A percentile compares a stretch with the other conserved stretches of the same genome.
These are phyloP conservation scores for Sugiyamaella paludigena DNA, from an alignment of 1,139 yeast genomes.

Conservation along the genomic window DNA sequence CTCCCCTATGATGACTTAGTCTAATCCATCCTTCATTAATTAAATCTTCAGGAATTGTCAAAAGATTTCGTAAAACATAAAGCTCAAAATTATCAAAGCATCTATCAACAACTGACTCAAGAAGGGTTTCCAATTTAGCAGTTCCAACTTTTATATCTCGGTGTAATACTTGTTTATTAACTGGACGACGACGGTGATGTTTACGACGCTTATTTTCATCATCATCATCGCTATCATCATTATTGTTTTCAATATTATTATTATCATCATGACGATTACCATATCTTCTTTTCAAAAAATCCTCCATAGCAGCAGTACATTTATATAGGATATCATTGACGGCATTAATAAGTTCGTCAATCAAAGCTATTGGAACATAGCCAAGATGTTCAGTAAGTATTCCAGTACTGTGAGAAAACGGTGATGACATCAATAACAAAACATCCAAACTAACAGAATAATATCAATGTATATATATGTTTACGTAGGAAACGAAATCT, in stretches of 20 bases:
- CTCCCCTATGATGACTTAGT: slow-evolving; percentile 63
- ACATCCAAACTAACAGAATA: too few species aligned
- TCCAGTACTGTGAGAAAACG: slow-evolving; percentile 41
- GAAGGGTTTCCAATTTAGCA: slow-evolving; percentile 71
- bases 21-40: slow-evolving; percentile 65
- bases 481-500: neutral
- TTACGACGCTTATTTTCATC: slow-evolving; percentile 38
- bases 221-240: slow-evolving; percentile 64
- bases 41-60: slow-evolving; percentile 68
- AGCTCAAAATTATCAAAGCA: slow-evolving; percentile 87
- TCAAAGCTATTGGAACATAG: slow-evolving; percentile 78
- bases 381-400: slow-evolving; percentile 83
- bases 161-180: slow-evolving; percentile 10
- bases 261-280: slow-evolving; percentile 63
- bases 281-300: slow-evolving; percentile 44
- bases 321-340: slow-evolving; percentile 82
- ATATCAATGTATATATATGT: too few species aligned
- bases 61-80: slow-evolving; percentile 73
- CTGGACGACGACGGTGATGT: slow-evolving; percentile 20
- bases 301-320: slow-evolving; percentile 78
- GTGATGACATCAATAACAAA: slow-evolving; percentile 10
- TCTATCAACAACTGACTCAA: slow-evolving; percentile 76
- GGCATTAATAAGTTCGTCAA: slow-evolving; percentile 87
- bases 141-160: slow-evolving; percentile 71
- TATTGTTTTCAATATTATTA: slow-evolving; percentile 77